Conservation (phyloP, 805 yeast genomes). For the Lipomyces chichibuensis region DNA sequence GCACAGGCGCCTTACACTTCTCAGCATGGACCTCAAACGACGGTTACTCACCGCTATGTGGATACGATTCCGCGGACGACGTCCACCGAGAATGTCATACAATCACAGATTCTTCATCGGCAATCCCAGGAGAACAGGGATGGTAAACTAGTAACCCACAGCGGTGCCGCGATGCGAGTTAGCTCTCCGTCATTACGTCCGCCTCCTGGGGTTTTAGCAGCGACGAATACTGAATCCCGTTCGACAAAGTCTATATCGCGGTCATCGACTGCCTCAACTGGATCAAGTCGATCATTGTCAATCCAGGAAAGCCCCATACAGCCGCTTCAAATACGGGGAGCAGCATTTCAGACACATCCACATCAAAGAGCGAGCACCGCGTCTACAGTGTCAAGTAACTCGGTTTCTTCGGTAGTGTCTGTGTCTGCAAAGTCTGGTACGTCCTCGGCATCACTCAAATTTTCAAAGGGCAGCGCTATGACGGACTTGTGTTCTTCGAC, state of each 20-base stretch:
- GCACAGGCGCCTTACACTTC: background rate
- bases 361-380: conserved; percentile 4
- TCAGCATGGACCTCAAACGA: background rate
- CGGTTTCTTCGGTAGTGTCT: conserved; percentile 1
- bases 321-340: background rate
- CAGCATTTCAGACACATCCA: background rate
- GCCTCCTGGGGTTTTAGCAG: conserved; percentile 8
- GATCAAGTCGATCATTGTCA: background rate
- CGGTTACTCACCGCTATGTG: background rate
- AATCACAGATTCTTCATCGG: conserved; percentile 7
- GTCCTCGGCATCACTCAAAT: background rate
- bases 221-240: background rate
- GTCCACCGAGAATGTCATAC: background rate
- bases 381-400: conserved; percentile 6
- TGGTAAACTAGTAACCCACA: background rate
- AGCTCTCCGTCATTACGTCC: conserved; percentile 15
- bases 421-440: background rate
- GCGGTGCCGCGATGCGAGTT: background rate
- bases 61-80: conserved; percentile 3
- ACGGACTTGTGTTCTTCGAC: background rate
- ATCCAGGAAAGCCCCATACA: background rate
- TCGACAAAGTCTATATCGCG: background rate
- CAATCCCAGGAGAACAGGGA: conserved; percentile 10
- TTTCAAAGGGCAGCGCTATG: background rate
- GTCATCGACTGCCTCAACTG: background rate